These are phyloP conservation scores for Dovyalis caffra DNA, from an alignment of 345 rosid genomes.

Conservation along the genomic window DNA sequence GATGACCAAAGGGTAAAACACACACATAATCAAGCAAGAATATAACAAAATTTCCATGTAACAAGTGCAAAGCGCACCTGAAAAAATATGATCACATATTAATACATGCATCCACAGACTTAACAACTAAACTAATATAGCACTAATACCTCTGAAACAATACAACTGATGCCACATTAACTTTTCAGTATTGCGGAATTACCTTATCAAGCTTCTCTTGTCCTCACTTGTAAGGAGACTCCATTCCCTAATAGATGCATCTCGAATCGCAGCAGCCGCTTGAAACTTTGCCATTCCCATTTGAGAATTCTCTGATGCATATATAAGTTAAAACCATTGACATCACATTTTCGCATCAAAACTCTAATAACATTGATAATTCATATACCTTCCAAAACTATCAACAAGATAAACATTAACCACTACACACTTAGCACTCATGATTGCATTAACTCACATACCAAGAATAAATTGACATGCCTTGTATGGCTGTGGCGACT, in stretches of 20 bases:
- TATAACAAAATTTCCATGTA: no score
- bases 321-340: not conserved
- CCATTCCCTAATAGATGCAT: conserved; percentile 98
- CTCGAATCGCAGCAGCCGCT: conserved; percentile 92
- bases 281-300: conserved; percentile 91
- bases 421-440: no score
- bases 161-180: no score
- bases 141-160: no score
- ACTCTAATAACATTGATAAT: not conserved
- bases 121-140: no score
- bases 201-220: conserved; percentile 78
- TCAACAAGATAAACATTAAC: not conserved
- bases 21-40: no score
- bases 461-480: conserved; percentile 88
- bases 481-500: conserved; percentile 83
- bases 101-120: no score
- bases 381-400: not conserved
- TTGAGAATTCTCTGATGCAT: conserved; percentile 79
- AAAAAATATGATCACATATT: no score
- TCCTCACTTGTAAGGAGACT: conserved; percentile 67
- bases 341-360: not conserved
- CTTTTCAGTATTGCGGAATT: not conserved
- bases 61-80: no score
- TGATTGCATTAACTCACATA: no score
- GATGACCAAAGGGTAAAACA: not conserved